Evolutionary conservation across 805 yeast species (phyloP).

Genomic region (Monosporozyma siamensis): DNA sequence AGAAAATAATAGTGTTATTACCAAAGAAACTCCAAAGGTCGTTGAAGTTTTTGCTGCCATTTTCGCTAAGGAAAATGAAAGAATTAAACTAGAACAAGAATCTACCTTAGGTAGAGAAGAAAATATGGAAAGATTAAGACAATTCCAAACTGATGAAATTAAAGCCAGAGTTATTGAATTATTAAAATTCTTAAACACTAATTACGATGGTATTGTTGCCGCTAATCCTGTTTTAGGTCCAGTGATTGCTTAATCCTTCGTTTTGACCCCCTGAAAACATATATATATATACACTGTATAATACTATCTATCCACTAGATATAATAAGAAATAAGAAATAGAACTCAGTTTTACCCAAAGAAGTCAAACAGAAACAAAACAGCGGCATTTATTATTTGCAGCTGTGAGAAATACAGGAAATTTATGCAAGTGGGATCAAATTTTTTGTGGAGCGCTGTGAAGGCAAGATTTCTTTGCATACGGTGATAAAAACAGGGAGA

Average conservation of each 20-base stretch:
- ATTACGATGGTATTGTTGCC: constrained; percentile 55
- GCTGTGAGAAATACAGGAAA: neutral
- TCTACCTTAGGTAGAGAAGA: constrained; percentile 83
- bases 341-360: no score
- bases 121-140: constrained; percentile 65
- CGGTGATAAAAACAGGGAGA: no score
- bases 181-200: constrained; percentile 61
- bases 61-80: constrained; percentile 66
- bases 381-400: neutral
- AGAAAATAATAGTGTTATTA: constrained; percentile 45
- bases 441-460: no score
- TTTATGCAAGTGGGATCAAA: neutral
- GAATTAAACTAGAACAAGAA: constrained; percentile 57
- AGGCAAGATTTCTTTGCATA: no score
- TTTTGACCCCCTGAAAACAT: neutral
- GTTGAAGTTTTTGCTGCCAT: constrained; percentile 61
- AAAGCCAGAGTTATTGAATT: constrained; percentile 57
- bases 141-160: constrained; percentile 63
- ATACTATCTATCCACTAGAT: no score
- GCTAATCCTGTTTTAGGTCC: constrained; percentile 31
- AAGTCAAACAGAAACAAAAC: no score
- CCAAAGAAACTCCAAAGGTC: constrained; percentile 48
- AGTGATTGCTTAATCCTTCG: constrained; percentile 24
- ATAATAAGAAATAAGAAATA: no score
- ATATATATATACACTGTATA: neutral